phyloP scores from a whole-genome alignment of 441 rosid species.

The Melastoma candidum region DNA sequence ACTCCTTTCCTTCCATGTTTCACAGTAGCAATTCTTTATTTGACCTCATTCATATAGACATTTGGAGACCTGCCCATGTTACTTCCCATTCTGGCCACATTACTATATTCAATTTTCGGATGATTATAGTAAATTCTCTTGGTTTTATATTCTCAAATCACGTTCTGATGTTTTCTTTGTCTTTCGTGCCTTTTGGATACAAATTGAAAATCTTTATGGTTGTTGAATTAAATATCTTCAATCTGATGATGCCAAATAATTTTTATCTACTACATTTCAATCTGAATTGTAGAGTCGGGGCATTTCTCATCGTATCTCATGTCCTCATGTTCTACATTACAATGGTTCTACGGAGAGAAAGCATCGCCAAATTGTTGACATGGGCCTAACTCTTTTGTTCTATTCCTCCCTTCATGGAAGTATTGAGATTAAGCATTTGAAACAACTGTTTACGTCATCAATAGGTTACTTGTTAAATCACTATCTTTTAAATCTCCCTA shows the following conservation, averaged over 20 bases:
- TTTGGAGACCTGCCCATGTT: conserved; percentile 3
- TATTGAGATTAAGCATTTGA: conserved; percentile 1
- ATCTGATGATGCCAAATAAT: neutral
- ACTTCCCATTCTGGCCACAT: neutral
- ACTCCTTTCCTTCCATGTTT: neutral
- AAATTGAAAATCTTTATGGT: neutral
- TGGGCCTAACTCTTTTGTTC: neutral
- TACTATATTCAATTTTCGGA: neutral
- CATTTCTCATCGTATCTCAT: neutral
- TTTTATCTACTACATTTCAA: neutral
- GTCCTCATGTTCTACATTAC: neutral
- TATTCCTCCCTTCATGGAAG: neutral
- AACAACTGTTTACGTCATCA: neutral
- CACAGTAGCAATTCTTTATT: neutral
- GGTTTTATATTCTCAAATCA: neutral
- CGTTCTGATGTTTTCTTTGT: neutral
- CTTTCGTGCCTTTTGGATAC: neutral
- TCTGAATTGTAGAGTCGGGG: neutral
- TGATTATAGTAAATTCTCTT: neutral
- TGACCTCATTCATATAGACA: neutral
- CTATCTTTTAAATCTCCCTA: neutral
- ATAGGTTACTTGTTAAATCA: neutral
- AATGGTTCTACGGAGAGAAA: neutral
- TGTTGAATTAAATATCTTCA: neutral
- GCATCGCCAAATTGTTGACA: conserved; percentile 2